These are phyloP conservation scores for Aphanomyces euteiches DNA, from an alignment of 352 stramenopile genomes.

Conservation along the genomic window DNA sequence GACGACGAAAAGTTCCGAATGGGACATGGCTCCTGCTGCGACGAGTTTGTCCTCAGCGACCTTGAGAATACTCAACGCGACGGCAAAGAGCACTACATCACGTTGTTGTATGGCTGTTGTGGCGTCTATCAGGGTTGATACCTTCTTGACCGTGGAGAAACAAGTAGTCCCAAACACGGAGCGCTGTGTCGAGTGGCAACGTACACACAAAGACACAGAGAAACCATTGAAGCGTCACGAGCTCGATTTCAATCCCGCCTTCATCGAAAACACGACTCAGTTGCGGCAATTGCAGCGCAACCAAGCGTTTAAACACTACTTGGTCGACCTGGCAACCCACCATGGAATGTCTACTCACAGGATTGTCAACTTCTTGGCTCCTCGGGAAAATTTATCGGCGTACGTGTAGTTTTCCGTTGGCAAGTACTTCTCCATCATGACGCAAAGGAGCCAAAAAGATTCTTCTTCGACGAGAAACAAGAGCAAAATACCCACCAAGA, in stretches of 20 bases:
- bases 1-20: slow-evolving; percentile 44
- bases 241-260: slow-evolving; percentile 53
- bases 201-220: slow-evolving; percentile 81
- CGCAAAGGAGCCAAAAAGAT: slow-evolving; percentile 75
- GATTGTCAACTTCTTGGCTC: neutral
- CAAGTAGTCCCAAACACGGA: slow-evolving; percentile 75
- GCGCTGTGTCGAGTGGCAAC: slow-evolving; percentile 57
- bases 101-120: neutral
- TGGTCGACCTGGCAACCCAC: slow-evolving; percentile 67
- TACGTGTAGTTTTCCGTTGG: slow-evolving; percentile 67
- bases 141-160: slow-evolving; percentile 60
- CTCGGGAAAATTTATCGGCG: neutral
- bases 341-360: slow-evolving; percentile 45
- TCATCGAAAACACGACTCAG: slow-evolving; percentile 38
- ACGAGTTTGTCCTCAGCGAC: slow-evolving; percentile 40
- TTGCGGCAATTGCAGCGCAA: slow-evolving; percentile 46
- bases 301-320: slow-evolving; percentile 62
- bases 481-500: slow-evolving; percentile 62
- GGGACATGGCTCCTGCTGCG: slow-evolving; percentile 27
- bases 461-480: slow-evolving; percentile 68
- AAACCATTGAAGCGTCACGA: slow-evolving; percentile 85
- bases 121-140: neutral
- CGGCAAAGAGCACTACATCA: slow-evolving; percentile 43
- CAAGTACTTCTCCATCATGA: slow-evolving; percentile 68
- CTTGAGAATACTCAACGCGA: slow-evolving; percentile 47